Base-by-base conservation (phyloP, 345 rosid genomes). In the Rhodamnia argentea region DNA sequence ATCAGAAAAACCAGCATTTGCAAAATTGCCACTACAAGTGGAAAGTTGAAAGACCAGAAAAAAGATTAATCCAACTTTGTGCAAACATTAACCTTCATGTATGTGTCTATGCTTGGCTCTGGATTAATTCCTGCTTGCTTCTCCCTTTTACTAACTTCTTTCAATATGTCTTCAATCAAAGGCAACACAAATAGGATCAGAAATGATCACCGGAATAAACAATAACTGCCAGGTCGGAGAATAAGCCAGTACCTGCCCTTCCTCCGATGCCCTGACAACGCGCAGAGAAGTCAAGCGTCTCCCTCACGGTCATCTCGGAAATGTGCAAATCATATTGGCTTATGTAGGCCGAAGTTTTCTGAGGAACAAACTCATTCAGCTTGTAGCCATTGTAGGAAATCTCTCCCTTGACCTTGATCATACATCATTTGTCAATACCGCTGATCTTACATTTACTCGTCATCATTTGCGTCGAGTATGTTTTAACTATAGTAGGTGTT, bases 91-190 rank as follows among this genome's bases (percentile, higher is more conserved):
- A 93, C 94, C 93, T 93, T 93, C 93, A 91, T 92, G 90, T 87
- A 92, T 13, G 91, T 88, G 81, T 93, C 95, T 47, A 91, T 82
- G 82, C 90, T 91, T 10, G 93, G 90, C n/a, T 92, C 93, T 5
- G 95, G 95, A 37, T 87, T 55, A 37, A 92, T 85, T 15, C 92
- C 90, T 13, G 90, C 92, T 88, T 83, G 86, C 89, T 91, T 91
- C 87, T 93, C 95, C 87, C 93, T 87, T 84, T 87, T 87, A 74
- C 83, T 87, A 58, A 93, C 86, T 86, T 93, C 95, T 86, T 84
- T 64, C 88, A 92, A 74, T 10, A 90, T 83, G 85, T 89, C 92
- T 91, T 83, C 62, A 83, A 27, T 7, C 10, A 15, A 47, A 74
- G 22, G 51, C 53, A 87, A 51, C 15, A 20, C 4, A 60, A 27